Base-by-base conservation (phyloP, 176 grass and related monocot species). In the Aegilops tauschii region DNA sequence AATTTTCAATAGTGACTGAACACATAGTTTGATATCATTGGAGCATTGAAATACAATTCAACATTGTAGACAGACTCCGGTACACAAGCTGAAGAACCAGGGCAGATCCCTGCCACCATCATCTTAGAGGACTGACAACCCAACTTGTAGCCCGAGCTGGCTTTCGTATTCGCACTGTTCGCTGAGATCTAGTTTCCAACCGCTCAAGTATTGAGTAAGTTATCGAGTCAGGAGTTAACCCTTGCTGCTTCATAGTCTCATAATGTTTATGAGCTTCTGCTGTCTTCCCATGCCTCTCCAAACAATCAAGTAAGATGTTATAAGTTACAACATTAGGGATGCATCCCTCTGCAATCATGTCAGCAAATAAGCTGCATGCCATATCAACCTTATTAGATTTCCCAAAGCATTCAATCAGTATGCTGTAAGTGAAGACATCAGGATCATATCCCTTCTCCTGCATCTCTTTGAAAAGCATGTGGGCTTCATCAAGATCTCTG, bases 351-450 rank as follows among this genome's bases (percentile, higher is more conserved):
- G 40, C 82, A 83, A 96, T 82, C 94, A 99, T 99, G 44, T 96
- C 85, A 90, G 94, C 92, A 77, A 99, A 99, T 68, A 99, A 89
- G 72, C 74, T 85, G 79, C 90, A 96, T 86, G 97, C 92, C 94
- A 94, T 96, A 84, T 96, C 89, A 91, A 96, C 80, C 85, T 96
- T 96, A 67, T 91, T 94, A 20, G 63, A 92, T 94, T 99, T 99
- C 14, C 97, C 97, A 93, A 99, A 96, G 86, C 94, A 99, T 62
- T 99, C 97, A 65, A 99, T 99, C 54, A 99, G 82, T 47, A 88
- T 99, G 92, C 92, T 96, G 40, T 96, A 99, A 69, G 97, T 96
- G 44, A 94, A 89, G 62, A 99, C 97, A 94, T 99, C 97, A 79
- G 94, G 94, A 84, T 93, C 87, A 77, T 96, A 92, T 42, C 97